Evolutionary conservation across 225 moss, liverwort and hornwort genomes (phyloP).

Genomic region (Ulota crispa): DNA sequence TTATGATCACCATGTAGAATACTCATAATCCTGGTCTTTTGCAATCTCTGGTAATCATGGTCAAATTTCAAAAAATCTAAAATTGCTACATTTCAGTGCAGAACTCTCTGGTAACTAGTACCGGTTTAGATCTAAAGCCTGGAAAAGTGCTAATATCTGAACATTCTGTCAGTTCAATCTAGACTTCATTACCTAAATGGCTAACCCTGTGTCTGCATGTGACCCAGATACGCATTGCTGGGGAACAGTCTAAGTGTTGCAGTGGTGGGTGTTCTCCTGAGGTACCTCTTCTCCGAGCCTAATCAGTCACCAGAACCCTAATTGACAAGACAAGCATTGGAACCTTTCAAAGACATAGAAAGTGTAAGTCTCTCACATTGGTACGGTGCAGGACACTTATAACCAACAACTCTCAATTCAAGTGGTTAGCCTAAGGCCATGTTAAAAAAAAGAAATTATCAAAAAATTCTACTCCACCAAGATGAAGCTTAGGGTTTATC

Average conservation of each 20-base stretch:
- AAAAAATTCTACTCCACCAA: too few species aligned
- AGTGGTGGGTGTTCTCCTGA: slow-evolving; percentile 75
- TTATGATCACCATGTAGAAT: not conserved
- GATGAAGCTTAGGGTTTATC: too few species aligned
- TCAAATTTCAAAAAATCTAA: not conserved
- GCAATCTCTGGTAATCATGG: not conserved
- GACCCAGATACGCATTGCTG: slow-evolving; percentile 86
- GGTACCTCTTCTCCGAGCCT: slow-evolving; percentile 57
- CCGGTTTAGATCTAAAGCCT: not conserved
- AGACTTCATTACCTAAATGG: not conserved
- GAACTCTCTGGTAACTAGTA: not conserved
- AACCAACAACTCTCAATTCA: too few species aligned
- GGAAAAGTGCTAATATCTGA: not conserved
- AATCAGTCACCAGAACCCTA: not conserved
- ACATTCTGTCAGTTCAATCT: not conserved
- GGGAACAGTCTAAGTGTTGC: slow-evolving; percentile 97
- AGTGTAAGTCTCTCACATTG: not conserved
- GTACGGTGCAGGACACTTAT: too few species aligned
- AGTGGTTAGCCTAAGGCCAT: too few species aligned
- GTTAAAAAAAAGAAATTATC: too few species aligned
- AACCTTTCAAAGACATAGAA: slow-evolving; percentile 9
- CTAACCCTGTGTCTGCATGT: slow-evolving; percentile 23
- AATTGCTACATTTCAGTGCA: not conserved
- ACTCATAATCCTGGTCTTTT: slow-evolving; percentile 7
- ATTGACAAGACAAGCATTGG: not conserved